Conservation (phyloP, 1,284 basidiomycete species). For the Naganishia cerealis region DNA sequence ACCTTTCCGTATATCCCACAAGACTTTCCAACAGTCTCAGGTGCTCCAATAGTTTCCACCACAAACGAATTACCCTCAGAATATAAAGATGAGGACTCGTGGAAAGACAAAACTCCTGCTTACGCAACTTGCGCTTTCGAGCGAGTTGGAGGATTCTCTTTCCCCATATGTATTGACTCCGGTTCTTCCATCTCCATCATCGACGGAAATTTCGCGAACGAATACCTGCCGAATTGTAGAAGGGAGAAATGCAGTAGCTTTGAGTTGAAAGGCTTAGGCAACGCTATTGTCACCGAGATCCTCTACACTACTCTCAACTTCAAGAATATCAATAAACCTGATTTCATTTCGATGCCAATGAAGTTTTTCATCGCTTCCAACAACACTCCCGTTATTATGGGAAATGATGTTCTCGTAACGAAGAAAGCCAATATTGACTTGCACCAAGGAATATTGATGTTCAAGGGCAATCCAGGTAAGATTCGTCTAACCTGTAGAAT, state of each 20-base stretch:
- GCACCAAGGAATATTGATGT: too few species aligned
- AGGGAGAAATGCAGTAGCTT: too few species aligned
- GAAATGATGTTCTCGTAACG: constrained; percentile 28
- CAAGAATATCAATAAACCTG: too few species aligned
- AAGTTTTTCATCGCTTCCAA: too few species aligned
- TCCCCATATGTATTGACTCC: constrained; percentile 16
- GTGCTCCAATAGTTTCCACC: not conserved
- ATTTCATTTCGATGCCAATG: too few species aligned
- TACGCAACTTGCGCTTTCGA: not conserved
- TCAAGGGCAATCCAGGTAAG: too few species aligned
- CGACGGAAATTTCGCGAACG: not conserved
- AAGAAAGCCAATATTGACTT: constrained; percentile 27
- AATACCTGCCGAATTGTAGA: too few species aligned
- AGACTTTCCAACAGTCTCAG: not conserved
- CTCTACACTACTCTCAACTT: too few species aligned
- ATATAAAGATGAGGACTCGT: not conserved
- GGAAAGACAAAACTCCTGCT: constrained; percentile 13
- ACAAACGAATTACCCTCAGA: not conserved
- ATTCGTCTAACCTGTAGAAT: too few species aligned
- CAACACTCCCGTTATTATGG: constrained; percentile 23
- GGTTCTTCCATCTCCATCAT: constrained; percentile 29
- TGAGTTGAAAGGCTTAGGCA: too few species aligned
- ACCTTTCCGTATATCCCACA: not conserved
- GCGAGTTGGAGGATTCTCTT: not conserved
- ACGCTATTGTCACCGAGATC: too few species aligned